These are phyloP conservation scores for Huntiella moniliformis DNA, from an alignment of 2,329 filamentous ascomycete species.

Conservation along the genomic window DNA sequence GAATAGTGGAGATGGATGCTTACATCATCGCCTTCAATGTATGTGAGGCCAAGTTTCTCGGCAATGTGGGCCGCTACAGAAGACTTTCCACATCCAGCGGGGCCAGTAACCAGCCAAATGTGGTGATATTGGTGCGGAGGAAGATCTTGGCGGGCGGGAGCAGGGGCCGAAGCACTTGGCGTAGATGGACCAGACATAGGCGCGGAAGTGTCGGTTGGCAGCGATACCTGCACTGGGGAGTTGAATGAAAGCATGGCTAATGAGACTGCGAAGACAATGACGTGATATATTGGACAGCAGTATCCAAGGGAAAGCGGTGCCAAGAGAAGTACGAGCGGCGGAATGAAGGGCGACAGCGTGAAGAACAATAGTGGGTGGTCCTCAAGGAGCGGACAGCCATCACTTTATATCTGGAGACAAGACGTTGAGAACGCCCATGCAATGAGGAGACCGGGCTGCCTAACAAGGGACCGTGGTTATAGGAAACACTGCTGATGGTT, in stretches of 20 bases:
- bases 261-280: no score
- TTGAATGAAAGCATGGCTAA: constrained; percentile 32
- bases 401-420: no score
- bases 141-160: constrained; percentile 1
- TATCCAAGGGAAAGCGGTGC: not conserved
- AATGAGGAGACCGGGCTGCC: no score
- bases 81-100: constrained; percentile 63
- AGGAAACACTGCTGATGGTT: no score
- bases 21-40: constrained; percentile 65
- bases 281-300: no score
- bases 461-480: no score
- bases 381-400: no score
- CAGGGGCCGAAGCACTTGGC: constrained; percentile 1
- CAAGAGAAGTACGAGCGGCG: not conserved
- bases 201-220: no score
- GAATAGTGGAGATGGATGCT: constrained; percentile 15
- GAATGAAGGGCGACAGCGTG: constrained; percentile 6
- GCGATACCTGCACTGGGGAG: constrained; percentile 22
- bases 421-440: no score
- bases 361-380: no score
- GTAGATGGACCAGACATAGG: constrained; percentile 14
- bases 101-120: constrained; percentile 66
- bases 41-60: constrained; percentile 43
- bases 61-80: constrained; percentile 52
- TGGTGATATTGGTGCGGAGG: constrained; percentile 32